Evolutionary conservation across 1,284 basidiomycete genomes (phyloP), one percentile per base, ranked within the genome.

Genomic region (Cutaneotrichosporon mucoides): DNA sequence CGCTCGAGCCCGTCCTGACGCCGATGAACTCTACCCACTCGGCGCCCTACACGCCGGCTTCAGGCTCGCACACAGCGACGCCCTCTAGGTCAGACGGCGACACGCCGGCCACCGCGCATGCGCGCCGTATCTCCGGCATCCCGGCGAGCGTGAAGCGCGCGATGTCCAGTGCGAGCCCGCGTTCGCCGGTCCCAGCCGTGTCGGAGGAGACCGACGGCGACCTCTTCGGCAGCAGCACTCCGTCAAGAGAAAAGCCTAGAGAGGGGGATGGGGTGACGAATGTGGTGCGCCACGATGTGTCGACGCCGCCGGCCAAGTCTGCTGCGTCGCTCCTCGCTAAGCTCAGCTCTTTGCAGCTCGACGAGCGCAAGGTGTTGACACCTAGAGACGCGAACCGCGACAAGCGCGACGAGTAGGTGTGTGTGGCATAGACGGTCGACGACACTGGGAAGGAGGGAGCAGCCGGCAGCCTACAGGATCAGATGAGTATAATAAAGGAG

Each of bases 1-100:
- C 59, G 3, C 63, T 64, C 52, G 63, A 59, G 16, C 63, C 63
- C 1, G 57, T 64, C 10, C 54, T 64, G 13, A 64, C 63, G 0
- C 55, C 63, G 2, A 37, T 54, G 41, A 55, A 63, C 50, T 55
- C 49, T 6, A 49, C 62, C 5, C 44, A 43, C 47, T 57, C 58
- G 33, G 51, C 24, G 24, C 24, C 55, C 34, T 54, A 40, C 5
- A 16, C 51, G 2, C 40, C 41, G 1, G 45, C 51, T 3, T 35
- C 40, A 8, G 43, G 41, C 13, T 24, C 24, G 24, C 24, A 24
- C 24, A 24, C 24, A 24, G 36, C n/a, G 12, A 38, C 38, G 4
- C 45, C 13, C 5, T 11, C 38, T 4, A 47, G 38, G 4, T 24
- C 24, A 24, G 24, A 24, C 24, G 38, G 37, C 33, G 63, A 64